A percentile compares a stretch with the other conserved stretches of the same genome.
Evolutionary conservation across 2,329 filamentous ascomycete genomes (phyloP).

Genomic region (Nannizzia gypsea): DNA sequence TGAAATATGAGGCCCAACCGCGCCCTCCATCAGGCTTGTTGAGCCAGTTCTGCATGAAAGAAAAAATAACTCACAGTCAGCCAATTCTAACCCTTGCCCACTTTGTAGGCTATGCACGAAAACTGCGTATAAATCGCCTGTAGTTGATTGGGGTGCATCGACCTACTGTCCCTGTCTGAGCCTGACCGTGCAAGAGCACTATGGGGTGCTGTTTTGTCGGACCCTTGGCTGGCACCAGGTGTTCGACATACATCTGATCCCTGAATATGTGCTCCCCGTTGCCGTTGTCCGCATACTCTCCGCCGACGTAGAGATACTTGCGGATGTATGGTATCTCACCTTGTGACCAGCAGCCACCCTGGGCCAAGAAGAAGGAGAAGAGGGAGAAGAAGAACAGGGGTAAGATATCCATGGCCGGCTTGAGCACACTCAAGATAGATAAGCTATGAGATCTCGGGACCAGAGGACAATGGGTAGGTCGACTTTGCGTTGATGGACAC

Average conservation of each 20-base stretch:
- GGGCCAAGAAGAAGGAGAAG: neutral
- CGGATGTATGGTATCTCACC: constrained; percentile 5
- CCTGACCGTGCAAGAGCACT: constrained; percentile 18
- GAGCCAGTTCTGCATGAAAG: constrained; percentile 29
- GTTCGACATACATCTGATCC: constrained; percentile 21
- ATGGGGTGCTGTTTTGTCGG: constrained; percentile 14
- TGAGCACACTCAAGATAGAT: neutral
- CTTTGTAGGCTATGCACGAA: too few relatives aligned
- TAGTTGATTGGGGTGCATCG: too few relatives aligned
- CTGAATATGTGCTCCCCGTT: constrained; percentile 17
- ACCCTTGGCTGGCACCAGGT: constrained; percentile 14
- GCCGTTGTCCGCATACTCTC: constrained; percentile 13
- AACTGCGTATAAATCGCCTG: too few relatives aligned
- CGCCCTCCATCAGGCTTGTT: constrained; percentile 35
- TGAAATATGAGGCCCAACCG: constrained; percentile 37
- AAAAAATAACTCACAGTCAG: neutral
- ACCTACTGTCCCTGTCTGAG: constrained; percentile 18
- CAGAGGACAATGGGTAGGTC: neutral
- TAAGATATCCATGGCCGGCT: neutral
- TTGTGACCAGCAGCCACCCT: neutral
- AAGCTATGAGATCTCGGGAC: neutral
- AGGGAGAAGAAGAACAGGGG: neutral
- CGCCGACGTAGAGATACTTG: constrained; percentile 19
- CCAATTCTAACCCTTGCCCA: too few relatives aligned
- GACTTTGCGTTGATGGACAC: neutral